Base-by-base conservation (phyloP, 495 filamentous ascomycete species). In the Terfezia claveryi region DNA sequence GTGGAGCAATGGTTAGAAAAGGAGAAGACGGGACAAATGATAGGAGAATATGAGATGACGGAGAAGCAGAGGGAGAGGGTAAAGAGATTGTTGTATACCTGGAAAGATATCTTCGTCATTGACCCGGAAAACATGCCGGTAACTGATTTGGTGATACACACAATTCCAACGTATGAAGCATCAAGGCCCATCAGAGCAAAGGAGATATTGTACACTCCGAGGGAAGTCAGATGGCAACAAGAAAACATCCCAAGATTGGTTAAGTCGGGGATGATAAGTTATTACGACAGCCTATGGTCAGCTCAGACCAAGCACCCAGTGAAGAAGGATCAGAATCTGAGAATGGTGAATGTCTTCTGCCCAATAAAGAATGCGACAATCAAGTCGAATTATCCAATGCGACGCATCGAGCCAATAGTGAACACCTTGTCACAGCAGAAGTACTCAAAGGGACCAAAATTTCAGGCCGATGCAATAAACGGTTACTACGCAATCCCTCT, bases 101-200 rank as follows among this genome's bases (percentile, higher is more conserved):
- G 49, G 49, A 10, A 20, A 9, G 49, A 51, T 12, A 8, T 23
- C 9, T 51, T 51, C 20, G 10, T 8, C 9, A 20, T 11, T 23
- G 49, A 51, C 49, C 49, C 49, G 10, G 23, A 11, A 8, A 9
- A 10, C 11, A 12, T 51, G 49, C 49, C 49, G 9, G 11, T 20
- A 11, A 51, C 49, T 9, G 49, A 51, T 20, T 9, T 51, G 9
- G 20, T 51, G 49, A 20, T n/a, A n/a, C n/a, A n/a, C n/a, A n/a
- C n/a, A n/a, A n/a, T n/a, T n/a, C n/a, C n/a, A n/a, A n/a, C n/a
- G 49, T 54, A 59, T 38, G 23, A 44, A 0, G 56, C 56, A 4
- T 54, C 55, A 0, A 36, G 16, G 7, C 57, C 51, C 0, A 32
- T 41, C 4, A 38, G 12, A 8, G 54, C 55, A 0, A 32, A 44